Evolutionary conservation across 202 grass and related monocot genomes (phyloP), one percentile per base, ranked within the genome.

Genomic region (Zizania palustris): DNA sequence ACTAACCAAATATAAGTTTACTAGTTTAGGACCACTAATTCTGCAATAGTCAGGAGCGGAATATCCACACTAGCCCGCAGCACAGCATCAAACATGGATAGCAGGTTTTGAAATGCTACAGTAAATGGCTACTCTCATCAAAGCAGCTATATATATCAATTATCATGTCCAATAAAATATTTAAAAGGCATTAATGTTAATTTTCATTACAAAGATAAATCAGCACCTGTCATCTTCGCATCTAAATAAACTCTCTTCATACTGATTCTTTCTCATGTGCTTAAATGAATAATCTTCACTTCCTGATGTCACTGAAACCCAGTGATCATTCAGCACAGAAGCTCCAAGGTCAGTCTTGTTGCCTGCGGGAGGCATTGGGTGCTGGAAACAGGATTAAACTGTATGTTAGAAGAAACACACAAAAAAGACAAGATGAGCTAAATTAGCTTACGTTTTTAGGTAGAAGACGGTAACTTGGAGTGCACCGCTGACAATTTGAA

Each of bases 211-310:
- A 39, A 79, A 72, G 42, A 1, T 59, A 69, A 33, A 60, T 11
- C 36, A 75, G 42, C 57, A 98, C 91, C 96, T 92, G 83, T 98
- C 95, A 72, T 98, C 96, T 86, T 98, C 96, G 14, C 96, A 98
- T 89, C 91, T 83, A 85, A 98, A 98, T 48, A 98, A 84, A 80
- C 96, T 98, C 80, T 98, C 96, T 86, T 98, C 96, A 49, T 98
- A 98, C 69, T 98, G 96, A 75, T 98, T 98, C 76, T 95, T 98
- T 50, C 96, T 63, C 96, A 98, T 98, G 75, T 98, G 96, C 82
- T 98, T 98, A 82, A 98, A 98, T 67, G 96, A 98, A 87, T 95
- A 98, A 81, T 98, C 96, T 63, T 98, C 96, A 68, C 91, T 98
- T 89, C 96, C 96, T 45, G 96, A 98, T 67, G 96, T 98, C 73